phyloP scores from a whole-genome alignment of 2,329 filamentous ascomycete species.

The Penicillium sp. region DNA sequence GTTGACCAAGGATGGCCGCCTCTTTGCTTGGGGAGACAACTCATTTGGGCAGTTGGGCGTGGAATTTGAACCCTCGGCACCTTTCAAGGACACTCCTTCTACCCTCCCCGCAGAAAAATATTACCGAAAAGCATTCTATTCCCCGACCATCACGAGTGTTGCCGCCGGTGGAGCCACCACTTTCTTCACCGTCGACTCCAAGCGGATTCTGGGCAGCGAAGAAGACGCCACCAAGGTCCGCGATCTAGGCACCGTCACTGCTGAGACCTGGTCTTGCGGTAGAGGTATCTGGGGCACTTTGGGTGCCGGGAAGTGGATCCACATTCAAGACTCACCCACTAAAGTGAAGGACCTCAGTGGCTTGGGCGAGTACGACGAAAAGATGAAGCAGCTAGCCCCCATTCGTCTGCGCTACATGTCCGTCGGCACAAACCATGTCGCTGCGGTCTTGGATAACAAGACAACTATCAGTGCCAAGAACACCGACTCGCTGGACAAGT shows the following conservation, averaged over 20 bases:
- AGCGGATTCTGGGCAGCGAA: constrained; percentile 53
- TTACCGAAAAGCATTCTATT: constrained; percentile 66
- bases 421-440: constrained; percentile 76
- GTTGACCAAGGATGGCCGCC: constrained; percentile 71
- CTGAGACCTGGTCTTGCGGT: constrained; percentile 85
- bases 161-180: constrained; percentile 84
- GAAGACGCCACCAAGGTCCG: constrained; percentile 44
- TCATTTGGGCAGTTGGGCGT: constrained; percentile 88
- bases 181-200: constrained; percentile 83
- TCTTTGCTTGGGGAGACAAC: constrained; percentile 92
- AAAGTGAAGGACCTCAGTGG: constrained; percentile 83
- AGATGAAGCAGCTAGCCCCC: constrained; percentile 64
- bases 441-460: constrained; percentile 81
- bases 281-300: constrained; percentile 81
- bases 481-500: constrained; percentile 63
- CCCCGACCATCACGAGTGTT: constrained; percentile 71
- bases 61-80: constrained; percentile 63
- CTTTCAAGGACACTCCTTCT: constrained; percentile 68
- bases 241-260: constrained; percentile 59
- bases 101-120: constrained; percentile 70
- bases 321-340: constrained; percentile 73
- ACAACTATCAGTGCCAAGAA: constrained; percentile 62
- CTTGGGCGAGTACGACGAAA: constrained; percentile 85
- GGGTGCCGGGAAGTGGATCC: constrained; percentile 86
- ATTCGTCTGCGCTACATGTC: constrained; percentile 75